Evolutionary conservation across 371 early-diverging fungal genomes (phyloP).

Genomic region (Batkoa obscura): DNA sequence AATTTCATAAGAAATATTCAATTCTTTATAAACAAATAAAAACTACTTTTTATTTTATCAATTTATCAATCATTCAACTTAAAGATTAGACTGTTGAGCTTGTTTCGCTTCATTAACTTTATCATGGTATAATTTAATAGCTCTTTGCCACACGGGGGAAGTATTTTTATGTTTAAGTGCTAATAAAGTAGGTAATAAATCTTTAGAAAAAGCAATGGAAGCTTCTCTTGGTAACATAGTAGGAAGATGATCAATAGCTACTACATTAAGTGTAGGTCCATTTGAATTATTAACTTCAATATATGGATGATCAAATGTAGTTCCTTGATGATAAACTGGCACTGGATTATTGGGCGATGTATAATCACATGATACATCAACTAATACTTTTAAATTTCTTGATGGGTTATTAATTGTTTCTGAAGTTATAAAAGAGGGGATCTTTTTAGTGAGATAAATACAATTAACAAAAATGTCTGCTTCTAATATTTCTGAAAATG

Average conservation of each 20-base stretch:
- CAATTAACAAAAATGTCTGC: slow-evolving; percentile 93
- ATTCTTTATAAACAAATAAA: no score
- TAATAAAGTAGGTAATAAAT: slow-evolving; percentile 67
- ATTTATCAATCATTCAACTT: no score
- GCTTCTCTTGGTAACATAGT: slow-evolving; percentile 85
- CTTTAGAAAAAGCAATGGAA: slow-evolving; percentile 63
- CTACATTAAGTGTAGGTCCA: slow-evolving; percentile 52
- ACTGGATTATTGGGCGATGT: slow-evolving; percentile 95
- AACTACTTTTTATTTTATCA: no score
- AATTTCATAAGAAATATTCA: no score
- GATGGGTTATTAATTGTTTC: slow-evolving; percentile 42
- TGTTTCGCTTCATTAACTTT: no score
- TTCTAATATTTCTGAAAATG: slow-evolving; percentile 76
- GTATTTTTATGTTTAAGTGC: slow-evolving; percentile 34
- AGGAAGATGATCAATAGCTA: slow-evolving; percentile 93
- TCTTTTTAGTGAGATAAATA: slow-evolving; percentile 78
- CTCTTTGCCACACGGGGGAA: slow-evolving; percentile 69
- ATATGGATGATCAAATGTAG: slow-evolving; percentile 83
- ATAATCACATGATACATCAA: slow-evolving; percentile 91
- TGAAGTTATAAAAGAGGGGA: slow-evolving; percentile 83
- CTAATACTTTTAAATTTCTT: slow-evolving; percentile 60
- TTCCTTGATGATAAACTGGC: slow-evolving; percentile 75
- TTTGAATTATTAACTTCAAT: slow-evolving; percentile 28
- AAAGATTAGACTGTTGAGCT: no score
- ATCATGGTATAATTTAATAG: slow-evolving; percentile 59